Conservation (phyloP, 1,139 yeast genomes). For the Yamadazyma taylorii region DNA sequence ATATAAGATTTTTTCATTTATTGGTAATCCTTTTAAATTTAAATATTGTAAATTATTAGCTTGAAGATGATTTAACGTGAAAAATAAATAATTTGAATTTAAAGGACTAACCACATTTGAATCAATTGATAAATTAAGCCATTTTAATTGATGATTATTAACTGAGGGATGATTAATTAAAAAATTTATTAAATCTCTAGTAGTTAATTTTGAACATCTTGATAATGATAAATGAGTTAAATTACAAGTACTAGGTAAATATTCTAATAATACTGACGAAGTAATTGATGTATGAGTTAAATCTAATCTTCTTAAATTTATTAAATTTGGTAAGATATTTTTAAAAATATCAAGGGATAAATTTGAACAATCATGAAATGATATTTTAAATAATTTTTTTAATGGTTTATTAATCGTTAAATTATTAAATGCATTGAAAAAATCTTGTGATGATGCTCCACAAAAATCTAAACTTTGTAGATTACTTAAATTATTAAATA, state of each 20-base stretch:
- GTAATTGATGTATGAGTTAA: slow-evolving; percentile 79
- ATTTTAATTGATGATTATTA: slow-evolving; percentile 52
- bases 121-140: slow-evolving; percentile 80
- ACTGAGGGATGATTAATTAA: slow-evolving; percentile 74
- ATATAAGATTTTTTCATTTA: slow-evolving; percentile 51
- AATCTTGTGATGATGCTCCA: slow-evolving; percentile 73
- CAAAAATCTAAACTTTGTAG: slow-evolving; percentile 82
- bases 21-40: slow-evolving; percentile 77
- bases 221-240: slow-evolving; percentile 79
- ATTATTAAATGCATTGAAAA: slow-evolving; percentile 60
- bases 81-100: slow-evolving; percentile 57
- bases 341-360: slow-evolving; percentile 57
- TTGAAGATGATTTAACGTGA: slow-evolving; percentile 52
- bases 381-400: slow-evolving; percentile 51
- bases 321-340: slow-evolving; percentile 57
- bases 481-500: slow-evolving; percentile 60
- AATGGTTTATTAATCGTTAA: slow-evolving; percentile 21
- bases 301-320: slow-evolving; percentile 67
- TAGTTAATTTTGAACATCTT: slow-evolving; percentile 73
- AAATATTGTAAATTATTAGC: slow-evolving; percentile 55
- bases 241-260: slow-evolving; percentile 52
- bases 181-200: slow-evolving; percentile 71
- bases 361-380: slow-evolving; percentile 88
- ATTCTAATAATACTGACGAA: slow-evolving; percentile 48
- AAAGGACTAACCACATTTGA: slow-evolving; percentile 65